Percentiles rank a stretch among this genome's conserved stretches.
Evolutionary conservation across 257 asterid species (phyloP).

Genomic region (Solanum arcanum): DNA sequence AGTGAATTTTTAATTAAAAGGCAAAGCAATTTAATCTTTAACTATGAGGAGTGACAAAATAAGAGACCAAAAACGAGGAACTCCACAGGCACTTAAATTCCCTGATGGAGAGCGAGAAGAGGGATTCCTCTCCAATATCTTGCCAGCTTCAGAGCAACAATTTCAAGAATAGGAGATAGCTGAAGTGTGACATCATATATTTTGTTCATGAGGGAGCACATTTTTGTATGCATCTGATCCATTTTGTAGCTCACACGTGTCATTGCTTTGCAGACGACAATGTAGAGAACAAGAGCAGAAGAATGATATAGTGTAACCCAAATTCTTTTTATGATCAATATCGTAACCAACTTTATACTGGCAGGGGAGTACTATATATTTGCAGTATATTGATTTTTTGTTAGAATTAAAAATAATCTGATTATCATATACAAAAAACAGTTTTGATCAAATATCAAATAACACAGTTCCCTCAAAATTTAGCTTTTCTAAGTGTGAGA

Average conservation of each 20-base stretch:
- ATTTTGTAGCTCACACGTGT: not conserved
- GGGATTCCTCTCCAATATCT: not conserved
- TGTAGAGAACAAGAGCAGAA: not conserved
- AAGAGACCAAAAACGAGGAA: not conserved
- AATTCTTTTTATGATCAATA: not conserved
- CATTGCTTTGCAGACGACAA: not conserved
- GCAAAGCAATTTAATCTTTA: not conserved
- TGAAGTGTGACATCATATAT: not conserved
- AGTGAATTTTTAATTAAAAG: not conserved
- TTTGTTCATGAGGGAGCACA: not conserved
- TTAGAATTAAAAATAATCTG: not conserved
- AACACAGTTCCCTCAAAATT: not conserved
- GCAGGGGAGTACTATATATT: not conserved
- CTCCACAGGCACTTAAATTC: not conserved
- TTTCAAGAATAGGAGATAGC: not conserved
- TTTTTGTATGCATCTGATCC: not conserved
- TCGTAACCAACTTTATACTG: not conserved
- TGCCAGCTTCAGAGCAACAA: not conserved
- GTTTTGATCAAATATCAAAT: not conserved
- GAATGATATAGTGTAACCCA: not conserved
- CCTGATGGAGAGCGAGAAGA: not conserved
- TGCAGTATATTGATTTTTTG: not conserved
- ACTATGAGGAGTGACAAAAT: not conserved
- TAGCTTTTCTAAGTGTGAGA: not conserved
- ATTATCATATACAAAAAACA: not conserved